Evolutionary conservation across 441 rosid species (phyloP).

Genomic region (Adansonia gregorii): DNA sequence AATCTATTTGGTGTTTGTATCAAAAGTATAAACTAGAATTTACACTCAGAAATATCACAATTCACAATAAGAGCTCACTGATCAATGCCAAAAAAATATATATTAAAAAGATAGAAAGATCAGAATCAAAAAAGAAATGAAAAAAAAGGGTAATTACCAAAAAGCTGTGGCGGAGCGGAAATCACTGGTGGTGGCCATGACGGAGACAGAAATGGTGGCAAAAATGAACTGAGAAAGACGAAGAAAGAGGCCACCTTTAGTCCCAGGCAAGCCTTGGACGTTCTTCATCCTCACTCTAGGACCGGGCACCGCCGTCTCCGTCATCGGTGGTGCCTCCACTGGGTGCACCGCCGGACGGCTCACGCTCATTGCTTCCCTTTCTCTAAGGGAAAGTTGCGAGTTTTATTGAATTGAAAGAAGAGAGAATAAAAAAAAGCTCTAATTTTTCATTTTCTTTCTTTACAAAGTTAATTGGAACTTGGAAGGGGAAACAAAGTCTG

Average conservation of each 20-base stretch:
- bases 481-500: background rate
- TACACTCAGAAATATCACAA: background rate
- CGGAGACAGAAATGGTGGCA: constrained; percentile 58
- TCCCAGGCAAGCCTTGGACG: constrained; percentile 87
- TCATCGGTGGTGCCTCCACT: constrained; percentile 68
- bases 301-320: constrained; percentile 49
- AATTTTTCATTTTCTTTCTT: background rate
- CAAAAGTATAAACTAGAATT: background rate
- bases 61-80: background rate
- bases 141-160: constrained; percentile 43
- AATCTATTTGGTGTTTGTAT: background rate
- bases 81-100: background rate
- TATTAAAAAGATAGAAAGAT: background rate
- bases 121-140: background rate
- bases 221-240: constrained; percentile 66
- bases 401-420: background rate
- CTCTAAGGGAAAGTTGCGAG: background rate
- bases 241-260: constrained; percentile 68
- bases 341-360: constrained; percentile 84
- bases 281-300: constrained; percentile 77
- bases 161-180: constrained; percentile 74
- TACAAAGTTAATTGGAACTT: background rate
- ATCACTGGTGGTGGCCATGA: constrained; percentile 74
- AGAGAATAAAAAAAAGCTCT: background rate
- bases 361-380: constrained; percentile 43